Conservation (phyloP, 768 basidiomycete genomes). For the Pleurotus eryngii region DNA sequence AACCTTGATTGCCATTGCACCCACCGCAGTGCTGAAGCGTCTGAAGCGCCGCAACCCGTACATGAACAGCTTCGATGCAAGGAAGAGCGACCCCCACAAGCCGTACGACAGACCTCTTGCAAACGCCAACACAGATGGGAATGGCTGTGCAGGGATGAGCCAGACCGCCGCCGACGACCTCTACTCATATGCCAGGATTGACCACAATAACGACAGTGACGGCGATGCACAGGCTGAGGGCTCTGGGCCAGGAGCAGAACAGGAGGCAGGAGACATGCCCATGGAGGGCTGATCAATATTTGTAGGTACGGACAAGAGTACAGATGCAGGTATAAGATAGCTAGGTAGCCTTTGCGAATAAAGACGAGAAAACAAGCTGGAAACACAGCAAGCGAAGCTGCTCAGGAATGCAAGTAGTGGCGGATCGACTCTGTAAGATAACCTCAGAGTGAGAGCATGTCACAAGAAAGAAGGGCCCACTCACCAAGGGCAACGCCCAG, state of each 20-base stretch:
- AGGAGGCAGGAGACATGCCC: too few species aligned
- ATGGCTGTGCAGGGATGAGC: neutral
- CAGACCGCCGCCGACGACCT: too few species aligned
- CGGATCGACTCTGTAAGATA: neutral
- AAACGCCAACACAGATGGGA: neutral
- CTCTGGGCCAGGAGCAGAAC: too few species aligned
- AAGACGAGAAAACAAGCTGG: too few species aligned
- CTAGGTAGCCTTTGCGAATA: too few species aligned
- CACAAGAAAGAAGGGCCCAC: neutral
- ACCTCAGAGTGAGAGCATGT: neutral
- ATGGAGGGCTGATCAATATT: too few species aligned
- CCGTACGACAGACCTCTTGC: neutral
- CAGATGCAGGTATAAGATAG: too few species aligned
- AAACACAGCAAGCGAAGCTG: neutral
- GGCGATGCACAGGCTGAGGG: too few species aligned
- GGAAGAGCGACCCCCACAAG: neutral
- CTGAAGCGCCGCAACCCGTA: neutral
- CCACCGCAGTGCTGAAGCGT: neutral
- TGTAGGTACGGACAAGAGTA: too few species aligned
- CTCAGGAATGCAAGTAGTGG: neutral
- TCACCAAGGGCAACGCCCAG: neutral
- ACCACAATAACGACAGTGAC: too few species aligned
- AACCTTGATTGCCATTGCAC: neutral
- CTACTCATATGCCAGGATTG: too few species aligned
- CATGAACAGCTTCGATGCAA: neutral